Evolutionary conservation across 1,139 yeast genomes (phyloP).

Genomic region (Saccharomyces pastorianus): DNA sequence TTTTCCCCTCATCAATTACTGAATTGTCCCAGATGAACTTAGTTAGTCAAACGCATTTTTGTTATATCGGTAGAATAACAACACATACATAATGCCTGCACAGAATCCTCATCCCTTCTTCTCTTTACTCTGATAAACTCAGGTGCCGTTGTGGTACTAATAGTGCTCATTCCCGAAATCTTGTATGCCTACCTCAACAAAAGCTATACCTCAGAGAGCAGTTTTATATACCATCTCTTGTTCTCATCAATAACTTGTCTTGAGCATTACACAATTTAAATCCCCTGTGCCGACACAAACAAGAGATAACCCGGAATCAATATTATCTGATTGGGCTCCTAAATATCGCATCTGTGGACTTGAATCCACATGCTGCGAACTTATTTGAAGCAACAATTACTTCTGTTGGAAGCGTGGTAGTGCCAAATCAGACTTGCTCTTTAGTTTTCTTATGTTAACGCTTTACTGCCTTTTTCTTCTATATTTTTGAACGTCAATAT

Average conservation of each 20-base stretch:
- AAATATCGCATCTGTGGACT: not conserved
- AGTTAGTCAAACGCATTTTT: slow-evolving; percentile 10
- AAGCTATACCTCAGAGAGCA: not conserved
- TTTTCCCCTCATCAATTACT: slow-evolving; percentile 36
- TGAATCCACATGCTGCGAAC: not conserved
- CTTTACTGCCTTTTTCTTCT: not conserved
- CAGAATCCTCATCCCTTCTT: slow-evolving; percentile 76
- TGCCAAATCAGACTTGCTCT: not conserved
- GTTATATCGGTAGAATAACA: not conserved
- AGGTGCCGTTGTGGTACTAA: slow-evolving; percentile 34
- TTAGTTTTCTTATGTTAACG: not conserved
- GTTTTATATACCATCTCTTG: not conserved
- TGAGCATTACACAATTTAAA: not conserved
- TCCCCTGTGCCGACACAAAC: not conserved
- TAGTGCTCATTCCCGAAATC: slow-evolving; percentile 4
- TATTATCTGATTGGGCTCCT: not conserved
- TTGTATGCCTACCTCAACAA: not conserved
- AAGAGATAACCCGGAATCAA: not conserved
- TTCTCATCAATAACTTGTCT: not conserved
- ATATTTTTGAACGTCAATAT: not conserved
- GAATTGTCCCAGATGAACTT: slow-evolving; percentile 7
- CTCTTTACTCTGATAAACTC: slow-evolving; percentile 72
- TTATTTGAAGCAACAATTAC: not conserved
- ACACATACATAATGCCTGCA: slow-evolving; percentile 58
- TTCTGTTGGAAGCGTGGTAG: not conserved